A percentile compares a stretch with the other conserved stretches of the same genome.
These are phyloP conservation scores for Solanum boliviense DNA, from an alignment of 257 asterid species.

Conservation along the genomic window DNA sequence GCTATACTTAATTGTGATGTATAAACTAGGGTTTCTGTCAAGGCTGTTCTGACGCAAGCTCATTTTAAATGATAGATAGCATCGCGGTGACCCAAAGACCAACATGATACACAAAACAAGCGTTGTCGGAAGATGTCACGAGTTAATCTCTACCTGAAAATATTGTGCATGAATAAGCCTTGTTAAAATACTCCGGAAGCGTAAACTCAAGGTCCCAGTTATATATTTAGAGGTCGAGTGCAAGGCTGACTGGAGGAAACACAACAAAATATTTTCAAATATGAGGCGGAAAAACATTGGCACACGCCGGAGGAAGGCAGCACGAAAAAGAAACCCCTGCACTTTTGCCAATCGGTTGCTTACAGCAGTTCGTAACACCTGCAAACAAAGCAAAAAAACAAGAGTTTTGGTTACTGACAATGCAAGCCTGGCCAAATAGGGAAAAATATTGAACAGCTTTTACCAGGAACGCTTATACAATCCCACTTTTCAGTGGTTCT, in stretches of 20 bases:
- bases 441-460: background rate
- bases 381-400: constrained; percentile 12
- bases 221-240: constrained; percentile 85
- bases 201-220: constrained; percentile 86
- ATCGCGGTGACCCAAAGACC: background rate
- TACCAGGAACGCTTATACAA: background rate
- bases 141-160: constrained; percentile 62
- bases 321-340: constrained; percentile 95
- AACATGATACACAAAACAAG: constrained; percentile 6
- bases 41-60: background rate
- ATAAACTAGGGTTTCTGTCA: background rate
- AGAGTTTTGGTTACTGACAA: background rate
- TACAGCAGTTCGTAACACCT: constrained; percentile 84
- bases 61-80: background rate
- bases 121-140: background rate
- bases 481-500: background rate
- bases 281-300: constrained; percentile 86
- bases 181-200: constrained; percentile 80
- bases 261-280: constrained; percentile 74
- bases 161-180: constrained; percentile 78
- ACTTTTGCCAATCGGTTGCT: constrained; percentile 99
- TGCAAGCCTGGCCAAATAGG: background rate
- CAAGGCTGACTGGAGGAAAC: constrained; percentile 85
- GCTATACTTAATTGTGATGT: background rate
- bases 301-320: constrained; percentile 96